A percentile compares a stretch with the other conserved stretches of the same genome.
These are phyloP conservation scores for Pleurotus salmoneostramineus DNA, from an alignment of 768 basidiomycete genomes.

Conservation along the genomic window DNA sequence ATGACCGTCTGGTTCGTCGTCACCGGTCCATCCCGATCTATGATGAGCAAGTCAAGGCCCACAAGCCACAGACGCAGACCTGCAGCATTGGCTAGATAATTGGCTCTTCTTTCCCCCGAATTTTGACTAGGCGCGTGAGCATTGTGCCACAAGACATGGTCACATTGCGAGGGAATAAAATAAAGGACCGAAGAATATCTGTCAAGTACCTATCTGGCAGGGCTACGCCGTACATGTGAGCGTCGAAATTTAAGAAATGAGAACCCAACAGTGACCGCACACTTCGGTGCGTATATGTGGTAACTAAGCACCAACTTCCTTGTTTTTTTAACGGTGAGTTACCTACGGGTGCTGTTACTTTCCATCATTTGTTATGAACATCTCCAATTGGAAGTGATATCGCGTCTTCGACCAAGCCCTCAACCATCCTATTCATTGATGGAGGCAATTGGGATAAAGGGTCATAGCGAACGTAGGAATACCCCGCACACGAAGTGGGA, in stretches of 20 bases:
- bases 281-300: no score
- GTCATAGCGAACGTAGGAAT: no score
- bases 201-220: not conserved
- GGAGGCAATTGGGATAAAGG: conserved; percentile 7
- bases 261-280: no score
- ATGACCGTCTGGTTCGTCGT: not conserved
- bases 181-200: conserved; percentile 1
- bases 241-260: not conserved
- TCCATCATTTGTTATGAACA: no score
- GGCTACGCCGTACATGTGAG: not conserved
- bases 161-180: not conserved
- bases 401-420: not conserved
- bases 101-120: no score
- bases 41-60: not conserved
- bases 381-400: not conserved
- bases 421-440: conserved; percentile 7
- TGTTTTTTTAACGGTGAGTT: no score
- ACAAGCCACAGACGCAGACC: not conserved
- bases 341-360: no score
- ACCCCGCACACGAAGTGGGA: not conserved
- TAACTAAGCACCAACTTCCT: no score
- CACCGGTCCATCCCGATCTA: not conserved
- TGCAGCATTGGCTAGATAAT: no score
- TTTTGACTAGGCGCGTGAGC: no score
- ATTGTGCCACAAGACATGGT: not conserved